phyloP scores from a whole-genome alignment of 768 basidiomycete genomes.

The Rubroboletus pulcherrimus region DNA sequence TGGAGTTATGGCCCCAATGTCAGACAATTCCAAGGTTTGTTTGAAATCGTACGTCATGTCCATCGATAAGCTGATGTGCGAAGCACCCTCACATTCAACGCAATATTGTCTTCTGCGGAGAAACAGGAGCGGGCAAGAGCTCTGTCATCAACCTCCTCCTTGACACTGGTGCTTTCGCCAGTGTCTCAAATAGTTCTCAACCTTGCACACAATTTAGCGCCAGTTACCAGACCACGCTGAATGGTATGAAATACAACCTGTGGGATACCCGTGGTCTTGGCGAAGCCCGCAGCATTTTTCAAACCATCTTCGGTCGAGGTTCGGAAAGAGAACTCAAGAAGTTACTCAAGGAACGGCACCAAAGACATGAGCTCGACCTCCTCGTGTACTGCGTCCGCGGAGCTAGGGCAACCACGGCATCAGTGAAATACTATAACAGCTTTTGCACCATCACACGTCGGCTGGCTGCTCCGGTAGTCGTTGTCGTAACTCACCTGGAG shows the following conservation, averaged over 20 bases:
- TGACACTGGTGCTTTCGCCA: neutral
- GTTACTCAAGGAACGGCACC: conserved; percentile 20
- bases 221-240: conserved; percentile 4
- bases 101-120: conserved; percentile 23
- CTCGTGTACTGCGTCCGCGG: conserved; percentile 38
- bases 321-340: conserved; percentile 19
- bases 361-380: conserved; percentile 33
- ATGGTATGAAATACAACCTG: conserved; percentile 9
- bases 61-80: neutral
- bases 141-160: conserved; percentile 27
- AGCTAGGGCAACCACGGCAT: conserved; percentile 29
- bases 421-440: conserved; percentile 30
- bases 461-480: conserved; percentile 33
- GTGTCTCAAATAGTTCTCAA: conserved; percentile 2
- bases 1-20: neutral
- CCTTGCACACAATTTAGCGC: conserved; percentile 17
- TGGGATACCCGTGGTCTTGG: conserved; percentile 40
- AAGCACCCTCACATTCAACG: neutral
- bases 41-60: neutral
- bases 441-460: conserved; percentile 37
- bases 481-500: conserved; percentile 38
- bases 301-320: neutral
- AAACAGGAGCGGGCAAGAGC: conserved; percentile 27
- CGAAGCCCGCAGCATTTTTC: conserved; percentile 21
- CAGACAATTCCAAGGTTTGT: conserved; percentile 11